These are phyloP conservation scores for Metschnikowia rubicola DNA, from an alignment of 805 yeast species.

Conservation along the genomic window DNA sequence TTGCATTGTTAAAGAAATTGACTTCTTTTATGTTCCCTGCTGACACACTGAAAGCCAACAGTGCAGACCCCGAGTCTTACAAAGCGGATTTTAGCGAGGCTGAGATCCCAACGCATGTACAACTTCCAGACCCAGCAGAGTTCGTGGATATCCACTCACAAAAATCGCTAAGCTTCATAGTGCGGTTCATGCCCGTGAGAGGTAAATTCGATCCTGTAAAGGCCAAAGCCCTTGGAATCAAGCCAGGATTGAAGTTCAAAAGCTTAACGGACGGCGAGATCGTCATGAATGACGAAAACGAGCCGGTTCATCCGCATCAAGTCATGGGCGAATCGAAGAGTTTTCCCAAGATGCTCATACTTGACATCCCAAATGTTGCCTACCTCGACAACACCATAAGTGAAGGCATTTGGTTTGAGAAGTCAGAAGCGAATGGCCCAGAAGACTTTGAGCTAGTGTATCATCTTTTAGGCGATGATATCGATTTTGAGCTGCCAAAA, in stretches of 20 bases:
- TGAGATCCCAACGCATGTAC: conserved; percentile 38
- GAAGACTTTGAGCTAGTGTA: conserved; percentile 56
- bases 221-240: conserved; percentile 69
- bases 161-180: conserved; percentile 61
- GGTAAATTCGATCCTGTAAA: conserved; percentile 70
- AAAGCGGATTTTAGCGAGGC: conserved; percentile 35
- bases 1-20: conserved; percentile 31
- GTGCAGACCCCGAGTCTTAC: conserved; percentile 36
- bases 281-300: conserved; percentile 59
- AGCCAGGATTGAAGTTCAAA: conserved; percentile 58
- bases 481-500: conserved; percentile 41
- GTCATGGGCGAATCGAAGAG: conserved; percentile 62
- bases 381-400: conserved; percentile 37
- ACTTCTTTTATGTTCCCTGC: conserved; percentile 57
- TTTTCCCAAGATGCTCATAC: conserved; percentile 58
- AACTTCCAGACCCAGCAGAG: conserved; percentile 24
- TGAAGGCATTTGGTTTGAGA: conserved; percentile 30
- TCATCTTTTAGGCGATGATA: conserved; percentile 68
- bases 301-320: conserved; percentile 57
- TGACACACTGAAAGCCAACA: conserved; percentile 40
- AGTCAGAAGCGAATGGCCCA: conserved; percentile 25
- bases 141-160: conserved; percentile 30
- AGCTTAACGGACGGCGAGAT: conserved; percentile 56
- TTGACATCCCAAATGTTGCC: conserved; percentile 64
- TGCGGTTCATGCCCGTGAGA: conserved; percentile 61